Conservation (phyloP, 352 stramenopile genomes). For the Phytophthora sp. region DNA sequence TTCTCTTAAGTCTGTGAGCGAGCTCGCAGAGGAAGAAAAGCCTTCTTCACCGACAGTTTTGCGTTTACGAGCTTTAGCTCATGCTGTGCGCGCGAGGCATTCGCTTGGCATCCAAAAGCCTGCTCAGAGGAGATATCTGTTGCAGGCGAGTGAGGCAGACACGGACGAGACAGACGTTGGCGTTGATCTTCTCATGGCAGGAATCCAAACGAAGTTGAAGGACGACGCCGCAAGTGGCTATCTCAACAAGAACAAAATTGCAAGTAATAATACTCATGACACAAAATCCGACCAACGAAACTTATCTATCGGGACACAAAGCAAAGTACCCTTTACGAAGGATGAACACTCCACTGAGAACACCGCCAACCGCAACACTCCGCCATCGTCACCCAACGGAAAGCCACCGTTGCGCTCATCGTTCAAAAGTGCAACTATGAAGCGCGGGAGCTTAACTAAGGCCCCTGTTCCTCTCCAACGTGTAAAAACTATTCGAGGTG, state of each 20-base stretch:
- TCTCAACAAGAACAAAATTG: conserved; percentile 4
- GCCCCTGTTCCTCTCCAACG: conserved; percentile 26
- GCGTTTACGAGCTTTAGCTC: conserved; percentile 51
- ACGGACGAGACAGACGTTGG: conserved; percentile 46
- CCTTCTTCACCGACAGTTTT: conserved; percentile 46
- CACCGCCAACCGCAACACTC: background rate
- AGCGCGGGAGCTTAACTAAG: conserved; percentile 6
- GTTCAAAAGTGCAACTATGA: conserved; percentile 19
- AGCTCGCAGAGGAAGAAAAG: conserved; percentile 20
- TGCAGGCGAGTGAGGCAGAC: conserved; percentile 44
- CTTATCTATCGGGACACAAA: background rate
- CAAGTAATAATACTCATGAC: conserved; percentile 2
- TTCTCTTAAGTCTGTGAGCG: conserved; percentile 14
- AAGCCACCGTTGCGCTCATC: conserved; percentile 1
- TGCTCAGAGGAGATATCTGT: conserved; percentile 44
- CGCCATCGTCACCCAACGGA: background rate
- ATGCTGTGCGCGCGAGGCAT: conserved; percentile 60
- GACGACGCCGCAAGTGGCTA: conserved; percentile 19
- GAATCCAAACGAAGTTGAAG: conserved; percentile 38
- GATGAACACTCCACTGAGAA: background rate
- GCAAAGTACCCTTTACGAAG: conserved; percentile 19
- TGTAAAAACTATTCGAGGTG: conserved; percentile 43
- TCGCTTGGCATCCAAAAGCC: conserved; percentile 43
- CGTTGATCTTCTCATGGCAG: conserved; percentile 36
- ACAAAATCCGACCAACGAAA: background rate